phyloP scores from a whole-genome alignment of 169 alveolate species.

The Eimeria necatrix region DNA sequence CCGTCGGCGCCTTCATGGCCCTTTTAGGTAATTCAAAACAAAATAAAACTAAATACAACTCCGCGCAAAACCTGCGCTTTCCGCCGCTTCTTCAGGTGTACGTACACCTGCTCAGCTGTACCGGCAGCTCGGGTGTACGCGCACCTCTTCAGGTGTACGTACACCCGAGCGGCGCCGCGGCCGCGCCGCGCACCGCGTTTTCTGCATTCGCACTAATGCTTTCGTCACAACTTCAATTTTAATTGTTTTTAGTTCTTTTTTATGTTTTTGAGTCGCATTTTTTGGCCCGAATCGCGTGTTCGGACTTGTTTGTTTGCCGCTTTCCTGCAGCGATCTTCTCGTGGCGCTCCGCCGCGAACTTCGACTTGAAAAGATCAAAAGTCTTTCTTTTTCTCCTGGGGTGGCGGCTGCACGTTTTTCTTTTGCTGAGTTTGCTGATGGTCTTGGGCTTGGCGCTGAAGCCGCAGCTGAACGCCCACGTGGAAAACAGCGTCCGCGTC shows the following conservation, averaged over 20 bases:
- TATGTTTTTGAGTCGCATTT: not conserved
- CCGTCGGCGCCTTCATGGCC: not conserved
- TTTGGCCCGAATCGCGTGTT: too few relatives aligned
- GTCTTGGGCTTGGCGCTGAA: not conserved
- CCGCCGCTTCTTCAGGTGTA: not conserved
- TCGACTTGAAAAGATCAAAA: not conserved
- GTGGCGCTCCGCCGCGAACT: slow-evolving; percentile 8
- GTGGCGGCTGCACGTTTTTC: not conserved
- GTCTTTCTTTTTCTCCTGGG: slow-evolving; percentile 31
- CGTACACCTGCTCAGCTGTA: not conserved
- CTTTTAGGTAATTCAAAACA: not conserved
- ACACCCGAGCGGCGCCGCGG: too few relatives aligned
- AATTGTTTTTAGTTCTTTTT: not conserved
- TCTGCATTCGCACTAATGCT: too few relatives aligned
- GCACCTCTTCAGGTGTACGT: too few relatives aligned
- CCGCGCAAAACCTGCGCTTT: too few relatives aligned
- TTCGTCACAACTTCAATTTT: not conserved
- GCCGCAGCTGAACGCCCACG: slow-evolving; percentile 5
- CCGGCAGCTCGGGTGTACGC: too few relatives aligned
- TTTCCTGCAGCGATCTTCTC: slow-evolving; percentile 7
- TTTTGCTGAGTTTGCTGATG: not conserved
- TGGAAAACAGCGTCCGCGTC: slow-evolving; percentile 8
- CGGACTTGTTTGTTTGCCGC: not conserved
- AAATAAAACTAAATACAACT: too few relatives aligned
- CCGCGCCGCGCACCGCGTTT: too few relatives aligned